Evolutionary conservation across 345 rosid genomes (phyloP), one percentile per base, ranked within the genome.

Genomic region (Brassica incana): DNA sequence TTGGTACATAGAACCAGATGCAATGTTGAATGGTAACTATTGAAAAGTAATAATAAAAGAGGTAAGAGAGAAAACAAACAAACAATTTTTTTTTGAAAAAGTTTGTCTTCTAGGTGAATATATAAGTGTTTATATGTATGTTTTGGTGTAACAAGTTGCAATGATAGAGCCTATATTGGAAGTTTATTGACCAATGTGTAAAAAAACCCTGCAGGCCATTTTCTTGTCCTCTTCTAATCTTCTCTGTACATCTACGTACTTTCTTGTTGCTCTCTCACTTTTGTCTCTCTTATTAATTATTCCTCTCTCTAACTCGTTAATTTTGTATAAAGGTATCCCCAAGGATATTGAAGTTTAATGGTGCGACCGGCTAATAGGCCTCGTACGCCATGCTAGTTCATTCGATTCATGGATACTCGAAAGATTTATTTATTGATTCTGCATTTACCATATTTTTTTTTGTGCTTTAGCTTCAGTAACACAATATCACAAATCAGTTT

Each of bases 171-270:
- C 33, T 38, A 64, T 40, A 63, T 48, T 35, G 52, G 36, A 67
- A 78, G 61, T 78, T 72, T 72, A 65, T 72, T 67, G 74, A 68
- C 78, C 78, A 65, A 74, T 75, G 79, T 62, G 79, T 74, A 50
- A 74, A 61, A 61, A 50, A 8, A 36, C 2, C 9, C 65, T 68
- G 83, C 83, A 80, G 83, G 76, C 67, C 71, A 75, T 70, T 75
- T 80, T 75, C 80, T 80, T 80, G 83, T 80, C 83, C 67, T 80
- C 83, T 80, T 75, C 80, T 64, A 64, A 80, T 80, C 69, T 80
- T 12, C 40, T 70, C 80, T 80, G 80, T 80, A 71, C 80, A 65
- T 65, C 45, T 75, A 75, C 69, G 80, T 80, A 80, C 83, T 71
- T 75, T 65, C 80, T 80, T 80, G 62, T 74, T 80, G 61, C 52